These are phyloP conservation scores for Cyberlindnera bimundalis DNA, from an alignment of 805 yeast species.

Conservation along the genomic window DNA sequence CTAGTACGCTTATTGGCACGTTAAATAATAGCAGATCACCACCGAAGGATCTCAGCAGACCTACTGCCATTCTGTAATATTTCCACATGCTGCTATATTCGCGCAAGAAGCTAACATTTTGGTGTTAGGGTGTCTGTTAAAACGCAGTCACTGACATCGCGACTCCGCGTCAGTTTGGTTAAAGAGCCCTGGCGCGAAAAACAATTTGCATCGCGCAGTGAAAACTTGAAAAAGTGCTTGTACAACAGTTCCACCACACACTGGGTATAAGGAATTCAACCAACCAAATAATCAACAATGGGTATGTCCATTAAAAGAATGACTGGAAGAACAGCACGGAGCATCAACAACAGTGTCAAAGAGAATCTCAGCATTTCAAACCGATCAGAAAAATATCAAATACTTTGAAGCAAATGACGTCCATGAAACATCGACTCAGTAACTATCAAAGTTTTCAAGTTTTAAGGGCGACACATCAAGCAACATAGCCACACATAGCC, in stretches of 20 bases:
- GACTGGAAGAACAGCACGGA: conserved; percentile 1
- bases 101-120: neutral
- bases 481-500: neutral
- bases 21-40: too few relatives aligned
- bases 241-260: conserved; percentile 11
- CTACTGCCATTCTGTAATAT: conserved; percentile 3
- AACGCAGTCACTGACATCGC: conserved; percentile 22
- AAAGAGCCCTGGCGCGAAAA: conserved; percentile 18
- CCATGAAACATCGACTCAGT: neutral
- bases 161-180: conserved; percentile 12
- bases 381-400: neutral
- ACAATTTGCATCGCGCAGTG: conserved; percentile 19
- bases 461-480: neutral
- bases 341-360: neutral
- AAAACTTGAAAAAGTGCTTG: conserved; percentile 25
- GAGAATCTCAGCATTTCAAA: neutral
- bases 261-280: conserved; percentile 13
- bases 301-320: conserved; percentile 23
- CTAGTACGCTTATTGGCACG: conserved; percentile 1
- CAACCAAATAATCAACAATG: conserved; percentile 30
- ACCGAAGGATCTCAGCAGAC: too few relatives aligned
- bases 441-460: too few relatives aligned
- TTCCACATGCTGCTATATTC: conserved; percentile 3
- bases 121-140: conserved; percentile 22
- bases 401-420: neutral